phyloP scores from a whole-genome alignment of 192 early-diverging fungal genomes.

The Rhizophagus clarus region DNA sequence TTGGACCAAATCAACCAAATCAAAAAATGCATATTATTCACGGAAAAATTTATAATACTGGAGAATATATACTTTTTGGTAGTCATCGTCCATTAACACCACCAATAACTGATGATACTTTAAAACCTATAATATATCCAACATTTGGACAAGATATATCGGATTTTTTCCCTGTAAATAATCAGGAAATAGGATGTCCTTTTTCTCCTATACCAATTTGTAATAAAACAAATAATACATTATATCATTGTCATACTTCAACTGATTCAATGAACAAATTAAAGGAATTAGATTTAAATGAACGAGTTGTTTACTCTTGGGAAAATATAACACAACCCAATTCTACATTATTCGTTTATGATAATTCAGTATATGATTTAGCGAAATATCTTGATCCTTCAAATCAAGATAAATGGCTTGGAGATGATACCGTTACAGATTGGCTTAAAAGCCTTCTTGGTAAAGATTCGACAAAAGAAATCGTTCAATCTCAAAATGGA shows the following conservation, averaged over 20 bases:
- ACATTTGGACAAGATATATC: constrained; percentile 28
- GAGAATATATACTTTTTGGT: constrained; percentile 20
- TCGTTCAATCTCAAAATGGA: not conserved
- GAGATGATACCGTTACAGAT: not conserved
- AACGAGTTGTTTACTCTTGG: constrained; percentile 38
- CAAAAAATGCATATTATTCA: constrained; percentile 29
- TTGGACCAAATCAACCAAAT: constrained; percentile 26
- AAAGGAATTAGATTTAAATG: not conserved
- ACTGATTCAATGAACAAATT: not conserved
- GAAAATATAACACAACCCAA: constrained; percentile 47
- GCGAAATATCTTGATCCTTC: constrained; percentile 5
- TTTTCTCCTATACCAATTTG: constrained; percentile 12
- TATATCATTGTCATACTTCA: constrained; percentile 35
- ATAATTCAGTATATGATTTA: constrained; percentile 42
- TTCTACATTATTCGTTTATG: constrained; percentile 54
- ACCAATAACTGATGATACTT: not conserved
- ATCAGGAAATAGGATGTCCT: constrained; percentile 3
- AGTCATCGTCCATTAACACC: constrained; percentile 26
- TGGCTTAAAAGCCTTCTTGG: constrained; percentile 21
- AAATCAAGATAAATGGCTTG: constrained; percentile 18
- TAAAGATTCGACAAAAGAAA: constrained; percentile 25
- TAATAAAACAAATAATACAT: not conserved
- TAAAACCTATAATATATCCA: constrained; percentile 5
- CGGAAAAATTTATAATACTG: constrained; percentile 31
- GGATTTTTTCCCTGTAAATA: constrained; percentile 13